Conservation (phyloP, 495 filamentous ascomycete genomes). For the Filosporella fistucella region DNA sequence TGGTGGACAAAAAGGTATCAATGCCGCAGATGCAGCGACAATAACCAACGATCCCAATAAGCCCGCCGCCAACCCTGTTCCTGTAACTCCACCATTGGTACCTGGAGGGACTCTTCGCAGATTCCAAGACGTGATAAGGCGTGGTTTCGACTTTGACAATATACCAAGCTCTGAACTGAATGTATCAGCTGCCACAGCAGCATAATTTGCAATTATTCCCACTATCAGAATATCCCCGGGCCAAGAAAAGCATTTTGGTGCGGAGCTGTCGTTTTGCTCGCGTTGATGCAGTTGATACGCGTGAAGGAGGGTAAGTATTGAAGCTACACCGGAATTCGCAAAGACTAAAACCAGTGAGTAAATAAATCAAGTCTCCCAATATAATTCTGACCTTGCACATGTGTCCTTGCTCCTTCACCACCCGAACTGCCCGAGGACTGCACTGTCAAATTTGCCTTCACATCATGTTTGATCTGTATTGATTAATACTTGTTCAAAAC, state of each 20-base stretch:
- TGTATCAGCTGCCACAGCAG: conserved; percentile 86
- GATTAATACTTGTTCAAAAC: conserved; percentile 9
- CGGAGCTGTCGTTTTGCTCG: conserved; percentile 23
- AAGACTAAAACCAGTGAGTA: conserved; percentile 59
- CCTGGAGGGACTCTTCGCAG: conserved; percentile 76
- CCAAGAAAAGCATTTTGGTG: conserved; percentile 37
- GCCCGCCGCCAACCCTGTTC: conserved; percentile 67
- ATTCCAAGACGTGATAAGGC: conserved; percentile 80
- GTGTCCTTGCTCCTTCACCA: conserved; percentile 76
- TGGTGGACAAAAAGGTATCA: conserved; percentile 63
- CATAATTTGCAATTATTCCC: conserved; percentile 73
- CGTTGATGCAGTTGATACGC: conserved; percentile 53
- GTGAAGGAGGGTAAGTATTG: conserved; percentile 68
- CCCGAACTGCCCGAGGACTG: conserved; percentile 65
- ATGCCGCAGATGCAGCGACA: conserved; percentile 55
- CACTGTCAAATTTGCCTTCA: conserved; percentile 78
- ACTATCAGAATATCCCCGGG: conserved; percentile 50
- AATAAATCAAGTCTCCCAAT: background rate
- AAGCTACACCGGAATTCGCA: conserved; percentile 79
- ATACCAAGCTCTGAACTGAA: conserved; percentile 96
- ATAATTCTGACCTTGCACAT: conserved; percentile 55
- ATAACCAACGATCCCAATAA: conserved; percentile 70
- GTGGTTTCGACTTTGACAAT: conserved; percentile 66
- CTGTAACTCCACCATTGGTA: conserved; percentile 88
- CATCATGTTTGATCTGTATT: conserved; percentile 71